A percentile compares a stretch with the other conserved stretches of the same genome.
Conservation (phyloP, 768 basidiomycete genomes). For the Termitomyces sp. region DNA sequence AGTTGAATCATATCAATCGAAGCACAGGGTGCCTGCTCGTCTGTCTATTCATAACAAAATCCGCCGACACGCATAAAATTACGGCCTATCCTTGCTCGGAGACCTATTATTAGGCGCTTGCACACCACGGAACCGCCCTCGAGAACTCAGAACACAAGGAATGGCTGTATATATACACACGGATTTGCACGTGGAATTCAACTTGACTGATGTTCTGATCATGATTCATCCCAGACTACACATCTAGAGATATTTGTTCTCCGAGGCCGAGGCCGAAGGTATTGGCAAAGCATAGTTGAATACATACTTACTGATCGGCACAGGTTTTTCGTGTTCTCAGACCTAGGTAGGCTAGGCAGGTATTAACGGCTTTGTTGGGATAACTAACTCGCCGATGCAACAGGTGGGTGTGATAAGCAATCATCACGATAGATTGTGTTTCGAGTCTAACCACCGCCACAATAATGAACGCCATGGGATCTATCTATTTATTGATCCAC, state of each 20-base stretch:
- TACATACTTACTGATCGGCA: neutral
- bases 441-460: neutral
- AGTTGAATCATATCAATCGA: neutral
- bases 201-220: too few relatives aligned
- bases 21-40: neutral
- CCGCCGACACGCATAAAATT: neutral
- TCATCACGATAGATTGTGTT: neutral
- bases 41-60: neutral
- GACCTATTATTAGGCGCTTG: neutral
- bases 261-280: neutral
- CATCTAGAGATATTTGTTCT: too few relatives aligned
- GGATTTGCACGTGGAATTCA: too few relatives aligned
- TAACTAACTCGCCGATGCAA: neutral
- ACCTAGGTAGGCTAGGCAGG: too few relatives aligned
- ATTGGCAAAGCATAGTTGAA: neutral
- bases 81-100: neutral
- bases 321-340: neutral
- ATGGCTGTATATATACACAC: too few relatives aligned
- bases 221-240: too few relatives aligned
- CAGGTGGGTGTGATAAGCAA: neutral
- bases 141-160: neutral
- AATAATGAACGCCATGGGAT: too few relatives aligned
- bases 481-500: too few relatives aligned
- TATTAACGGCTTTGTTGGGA: too few relatives aligned
- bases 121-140: neutral